Conservation (phyloP, 768 basidiomycete genomes). For the Termitomyces sp. region DNA sequence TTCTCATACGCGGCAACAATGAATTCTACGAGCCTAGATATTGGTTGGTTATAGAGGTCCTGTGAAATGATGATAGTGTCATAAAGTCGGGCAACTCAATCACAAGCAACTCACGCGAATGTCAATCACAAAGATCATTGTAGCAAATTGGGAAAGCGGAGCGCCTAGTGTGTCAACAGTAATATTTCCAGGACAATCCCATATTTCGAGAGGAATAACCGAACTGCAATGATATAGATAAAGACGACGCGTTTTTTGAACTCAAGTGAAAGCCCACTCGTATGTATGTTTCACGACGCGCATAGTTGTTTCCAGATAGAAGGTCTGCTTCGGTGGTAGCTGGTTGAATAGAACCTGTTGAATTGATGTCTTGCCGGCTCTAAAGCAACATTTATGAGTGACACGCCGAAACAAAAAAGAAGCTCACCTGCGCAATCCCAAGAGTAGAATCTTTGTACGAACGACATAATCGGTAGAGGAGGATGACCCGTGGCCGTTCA, state of each 20-base stretch:
- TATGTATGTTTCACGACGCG: slow-evolving; percentile 69
- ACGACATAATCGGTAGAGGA: slow-evolving; percentile 24
- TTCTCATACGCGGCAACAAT: slow-evolving; percentile 73
- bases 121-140: slow-evolving; percentile 92
- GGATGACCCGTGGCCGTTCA: slow-evolving; percentile 26
- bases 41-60: slow-evolving; percentile 84
- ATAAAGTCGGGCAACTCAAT: background rate
- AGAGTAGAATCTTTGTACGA: slow-evolving; percentile 67
- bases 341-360: slow-evolving; percentile 90
- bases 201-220: slow-evolving; percentile 89
- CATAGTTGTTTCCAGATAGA: slow-evolving; percentile 87
- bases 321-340: slow-evolving; percentile 77
- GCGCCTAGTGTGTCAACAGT: slow-evolving; percentile 76
- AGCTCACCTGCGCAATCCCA: slow-evolving; percentile 65
- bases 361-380: slow-evolving; percentile 91
- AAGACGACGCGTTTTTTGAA: background rate
- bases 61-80: slow-evolving; percentile 24
- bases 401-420: slow-evolving; percentile 1
- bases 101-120: slow-evolving; percentile 66
- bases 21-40: slow-evolving; percentile 78
- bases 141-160: slow-evolving; percentile 75
- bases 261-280: slow-evolving; percentile 56
- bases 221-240: slow-evolving; percentile 49
- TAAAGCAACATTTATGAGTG: slow-evolving; percentile 26
- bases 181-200: slow-evolving; percentile 90